Evolutionary conservation across 345 rosid species (phyloP).

Genomic region (Gossypium herbaceum): DNA sequence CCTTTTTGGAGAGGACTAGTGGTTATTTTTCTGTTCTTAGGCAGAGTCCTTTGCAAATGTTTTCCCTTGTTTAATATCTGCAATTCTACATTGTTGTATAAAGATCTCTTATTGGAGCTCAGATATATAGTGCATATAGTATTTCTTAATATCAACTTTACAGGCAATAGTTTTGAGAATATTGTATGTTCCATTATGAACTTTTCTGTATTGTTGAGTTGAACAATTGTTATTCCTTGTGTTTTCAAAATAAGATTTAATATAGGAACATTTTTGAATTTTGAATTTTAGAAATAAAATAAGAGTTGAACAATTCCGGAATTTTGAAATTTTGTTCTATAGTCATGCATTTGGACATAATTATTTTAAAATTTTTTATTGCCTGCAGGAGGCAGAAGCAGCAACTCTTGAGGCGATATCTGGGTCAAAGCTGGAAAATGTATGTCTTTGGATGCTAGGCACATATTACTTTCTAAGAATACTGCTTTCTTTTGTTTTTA

Average conservation of each 20-base stretch:
- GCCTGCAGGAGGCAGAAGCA: constrained; percentile 76
- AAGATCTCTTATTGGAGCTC: constrained; percentile 4
- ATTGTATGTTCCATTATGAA: background rate
- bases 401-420: constrained; percentile 85
- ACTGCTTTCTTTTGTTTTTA: background rate
- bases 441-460: constrained; percentile 31
- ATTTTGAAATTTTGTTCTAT: background rate
- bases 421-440: constrained; percentile 80
- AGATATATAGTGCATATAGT: background rate
- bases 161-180: background rate
- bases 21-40: background rate
- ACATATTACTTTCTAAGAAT: background rate
- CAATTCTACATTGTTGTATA: background rate
- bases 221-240: background rate
- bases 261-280: background rate
- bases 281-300: background rate
- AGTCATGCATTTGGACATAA: background rate
- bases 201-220: background rate
- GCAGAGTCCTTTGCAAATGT: background rate
- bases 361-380: constrained; percentile 2
- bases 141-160: background rate
- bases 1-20: background rate
- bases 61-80: background rate
- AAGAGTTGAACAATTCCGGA: background rate
- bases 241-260: background rate